These are phyloP conservation scores for Alternaria incomplexa DNA, from an alignment of 2,329 filamentous ascomycete genomes.

Conservation along the genomic window DNA sequence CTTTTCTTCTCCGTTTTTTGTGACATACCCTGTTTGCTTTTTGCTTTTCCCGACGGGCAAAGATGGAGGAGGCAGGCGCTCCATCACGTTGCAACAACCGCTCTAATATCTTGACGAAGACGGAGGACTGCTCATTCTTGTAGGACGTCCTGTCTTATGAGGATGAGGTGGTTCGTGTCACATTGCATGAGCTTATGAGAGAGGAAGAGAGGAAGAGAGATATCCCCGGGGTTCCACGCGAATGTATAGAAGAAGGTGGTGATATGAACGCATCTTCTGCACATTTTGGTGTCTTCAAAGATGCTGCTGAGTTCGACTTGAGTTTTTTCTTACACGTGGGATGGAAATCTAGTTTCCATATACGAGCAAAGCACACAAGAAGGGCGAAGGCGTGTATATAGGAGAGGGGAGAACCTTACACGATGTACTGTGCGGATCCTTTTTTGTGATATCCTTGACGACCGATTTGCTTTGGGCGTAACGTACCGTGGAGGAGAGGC, in stretches of 20 bases:
- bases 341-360: not conserved
- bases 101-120: conserved; percentile 31
- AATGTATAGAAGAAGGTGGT: conserved; percentile 12
- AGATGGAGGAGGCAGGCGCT: conserved; percentile 50
- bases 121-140: conserved; percentile 3
- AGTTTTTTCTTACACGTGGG: not conserved
- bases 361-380: conserved; percentile 5
- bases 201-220: conserved; percentile 34
- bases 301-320: conserved; percentile 2
- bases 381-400: conserved; percentile 13
- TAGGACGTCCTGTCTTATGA: not conserved
- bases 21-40: conserved; percentile 26
- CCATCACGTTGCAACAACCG: conserved; percentile 36
- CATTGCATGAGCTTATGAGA: conserved; percentile 38
- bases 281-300: conserved; percentile 4
- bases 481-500: not conserved
- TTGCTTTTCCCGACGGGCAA: not conserved
- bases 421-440: not conserved
- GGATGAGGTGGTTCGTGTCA: not conserved
- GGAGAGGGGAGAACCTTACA: not conserved
- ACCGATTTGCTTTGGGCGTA: not conserved
- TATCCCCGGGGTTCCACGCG: conserved; percentile 21
- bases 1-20: conserved; percentile 11
- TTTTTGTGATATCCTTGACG: conserved; percentile 17
- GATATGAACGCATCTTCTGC: not conserved